Evolutionary conservation across 257 asterid species (phyloP).

Genomic region (Jasminum sambac): DNA sequence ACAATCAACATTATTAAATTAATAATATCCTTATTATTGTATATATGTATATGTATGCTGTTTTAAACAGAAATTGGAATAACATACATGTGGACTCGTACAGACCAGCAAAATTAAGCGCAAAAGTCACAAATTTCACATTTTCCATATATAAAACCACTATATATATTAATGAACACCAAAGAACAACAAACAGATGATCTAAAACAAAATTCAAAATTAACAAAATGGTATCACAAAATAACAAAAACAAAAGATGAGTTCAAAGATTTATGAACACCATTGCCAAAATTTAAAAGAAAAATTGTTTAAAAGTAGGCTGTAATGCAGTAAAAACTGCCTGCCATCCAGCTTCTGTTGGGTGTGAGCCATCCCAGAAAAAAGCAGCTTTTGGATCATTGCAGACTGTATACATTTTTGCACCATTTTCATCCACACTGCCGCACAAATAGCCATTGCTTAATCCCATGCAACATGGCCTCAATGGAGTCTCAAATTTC

Average conservation of each 20-base stretch:
- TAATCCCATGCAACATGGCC: slow-evolving; percentile 76
- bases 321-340: slow-evolving; percentile 48
- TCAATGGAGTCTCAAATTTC: slow-evolving; percentile 63
- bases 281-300: not conserved
- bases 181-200: no score
- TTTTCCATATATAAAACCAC: no score
- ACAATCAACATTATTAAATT: no score
- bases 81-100: no score
- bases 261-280: not conserved
- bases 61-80: no score
- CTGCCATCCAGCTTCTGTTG: slow-evolving; percentile 90
- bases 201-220: no score
- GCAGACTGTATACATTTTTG: slow-evolving; percentile 67
- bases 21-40: no score
- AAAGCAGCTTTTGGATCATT: slow-evolving; percentile 55
- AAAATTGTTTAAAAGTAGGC: slow-evolving; percentile 43
- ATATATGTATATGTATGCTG: no score
- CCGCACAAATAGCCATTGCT: slow-evolving; percentile 51
- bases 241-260: not conserved
- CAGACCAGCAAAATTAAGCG: no score
- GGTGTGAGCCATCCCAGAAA: slow-evolving; percentile 87
- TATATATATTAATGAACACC: no score
- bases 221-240: no score
- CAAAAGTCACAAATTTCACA: no score
- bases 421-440: slow-evolving; percentile 50